A percentile compares a stretch with the other conserved stretches of the same genome.
Evolutionary conservation across 2,329 filamentous ascomycete genomes (phyloP).

Genomic region (Aspergillus pseudoglaucus): DNA sequence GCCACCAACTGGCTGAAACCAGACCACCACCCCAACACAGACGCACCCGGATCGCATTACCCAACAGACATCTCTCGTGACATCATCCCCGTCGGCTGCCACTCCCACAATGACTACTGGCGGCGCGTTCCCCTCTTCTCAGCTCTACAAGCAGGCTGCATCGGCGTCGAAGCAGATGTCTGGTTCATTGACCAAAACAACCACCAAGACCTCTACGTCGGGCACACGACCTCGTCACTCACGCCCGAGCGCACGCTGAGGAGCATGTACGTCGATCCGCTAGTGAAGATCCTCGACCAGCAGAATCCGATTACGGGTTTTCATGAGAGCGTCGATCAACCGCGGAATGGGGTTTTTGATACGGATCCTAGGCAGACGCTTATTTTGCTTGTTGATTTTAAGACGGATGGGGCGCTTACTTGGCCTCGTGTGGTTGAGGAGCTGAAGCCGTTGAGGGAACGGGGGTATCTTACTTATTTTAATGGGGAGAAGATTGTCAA

Average conservation of each 20-base stretch:
- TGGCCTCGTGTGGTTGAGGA: conserved; percentile 36
- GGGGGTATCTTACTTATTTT: conserved; percentile 46
- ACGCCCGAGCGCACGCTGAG: conserved; percentile 43
- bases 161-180: conserved; percentile 52
- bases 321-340: conserved; percentile 19
- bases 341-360: conserved; percentile 46
- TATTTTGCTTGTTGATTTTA: conserved; percentile 49
- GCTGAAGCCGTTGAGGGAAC: conserved; percentile 43
- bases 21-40: conserved; percentile 25
- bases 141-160: conserved; percentile 50
- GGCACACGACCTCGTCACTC: conserved; percentile 45
- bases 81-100: conserved; percentile 45
- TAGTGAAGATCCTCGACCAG: conserved; percentile 43
- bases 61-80: conserved; percentile 47
- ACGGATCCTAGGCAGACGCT: conserved; percentile 44
- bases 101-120: conserved; percentile 58
- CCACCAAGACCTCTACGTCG: conserved; percentile 50
- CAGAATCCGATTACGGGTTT: conserved; percentile 43
- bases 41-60: conserved; percentile 34
- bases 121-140: conserved; percentile 49
- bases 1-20: conserved; percentile 36
- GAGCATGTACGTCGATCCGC: conserved; percentile 48
- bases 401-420: conserved; percentile 32
- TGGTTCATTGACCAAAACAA: conserved; percentile 49
- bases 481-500: conserved; percentile 38